Conservation (phyloP, 345 rosid species). For the Diplotaxis tenuifolia region DNA sequence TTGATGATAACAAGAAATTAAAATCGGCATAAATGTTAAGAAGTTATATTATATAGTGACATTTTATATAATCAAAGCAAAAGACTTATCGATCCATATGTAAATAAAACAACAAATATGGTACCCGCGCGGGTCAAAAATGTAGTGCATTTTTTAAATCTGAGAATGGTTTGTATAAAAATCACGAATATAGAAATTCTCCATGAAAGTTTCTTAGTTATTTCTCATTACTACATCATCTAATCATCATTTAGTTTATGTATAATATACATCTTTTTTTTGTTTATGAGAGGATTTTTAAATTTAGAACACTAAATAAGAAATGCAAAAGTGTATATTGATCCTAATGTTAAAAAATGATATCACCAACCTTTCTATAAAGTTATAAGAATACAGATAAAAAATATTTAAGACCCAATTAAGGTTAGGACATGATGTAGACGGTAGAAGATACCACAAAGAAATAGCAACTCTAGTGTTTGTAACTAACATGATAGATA, state of each 20-base stretch:
- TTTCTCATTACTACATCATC: background rate
- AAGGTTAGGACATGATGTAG: too few relatives aligned
- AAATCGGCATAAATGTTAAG: too few relatives aligned
- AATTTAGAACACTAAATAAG: background rate
- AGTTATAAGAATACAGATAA: background rate
- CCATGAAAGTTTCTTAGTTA: too few relatives aligned
- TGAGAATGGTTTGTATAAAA: too few relatives aligned
- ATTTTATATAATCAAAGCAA: too few relatives aligned
- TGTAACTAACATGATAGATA: background rate
- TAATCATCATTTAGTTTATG: background rate
- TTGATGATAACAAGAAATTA: too few relatives aligned
- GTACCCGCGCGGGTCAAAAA: too few relatives aligned
- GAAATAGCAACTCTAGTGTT: background rate
- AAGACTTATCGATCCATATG: too few relatives aligned
- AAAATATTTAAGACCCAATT: background rate
- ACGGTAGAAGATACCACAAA: background rate
- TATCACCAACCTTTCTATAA: background rate
- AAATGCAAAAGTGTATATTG: background rate
- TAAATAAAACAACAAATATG: too few relatives aligned
- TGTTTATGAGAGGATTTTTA: background rate
- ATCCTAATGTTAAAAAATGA: background rate
- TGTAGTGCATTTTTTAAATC: too few relatives aligned
- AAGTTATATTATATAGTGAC: too few relatives aligned
- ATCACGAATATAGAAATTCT: too few relatives aligned
- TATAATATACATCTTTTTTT: background rate